A percentile compares a stretch with the other conserved stretches of the same genome.
Conservation (phyloP, 2,329 filamentous ascomycete species). For the Hypoxylon sp. region DNA sequence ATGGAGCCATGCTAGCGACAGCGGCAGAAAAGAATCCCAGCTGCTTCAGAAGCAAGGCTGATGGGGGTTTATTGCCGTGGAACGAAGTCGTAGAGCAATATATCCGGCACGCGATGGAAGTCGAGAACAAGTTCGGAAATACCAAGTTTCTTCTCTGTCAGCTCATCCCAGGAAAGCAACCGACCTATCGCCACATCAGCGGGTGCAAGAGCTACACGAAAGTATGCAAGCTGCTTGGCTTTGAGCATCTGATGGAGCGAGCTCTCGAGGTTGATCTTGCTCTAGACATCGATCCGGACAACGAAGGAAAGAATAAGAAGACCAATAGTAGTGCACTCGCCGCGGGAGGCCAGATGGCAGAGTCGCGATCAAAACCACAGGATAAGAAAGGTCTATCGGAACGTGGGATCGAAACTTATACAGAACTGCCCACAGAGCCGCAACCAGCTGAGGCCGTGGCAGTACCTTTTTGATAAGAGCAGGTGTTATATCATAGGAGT, state of each 20-base stretch:
- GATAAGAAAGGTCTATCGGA: slow-evolving; percentile 53
- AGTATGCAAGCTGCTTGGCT: slow-evolving; percentile 74
- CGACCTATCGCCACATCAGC: slow-evolving; percentile 73
- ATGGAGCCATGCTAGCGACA: slow-evolving; percentile 97
- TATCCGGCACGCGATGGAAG: slow-evolving; percentile 77
- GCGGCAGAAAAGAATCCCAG: slow-evolving; percentile 92
- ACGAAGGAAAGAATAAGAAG: slow-evolving; percentile 59
- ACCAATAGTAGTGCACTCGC: slow-evolving; percentile 61
- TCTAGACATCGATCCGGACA: slow-evolving; percentile 71
- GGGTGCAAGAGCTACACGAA: slow-evolving; percentile 79
- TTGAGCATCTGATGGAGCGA: slow-evolving; percentile 73
- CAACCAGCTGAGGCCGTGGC: slow-evolving; percentile 38
- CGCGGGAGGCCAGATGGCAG: slow-evolving; percentile 64
- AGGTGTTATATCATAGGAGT: slow-evolving; percentile 21
- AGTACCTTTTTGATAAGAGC: slow-evolving; percentile 26
- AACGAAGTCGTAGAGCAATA: slow-evolving; percentile 83
- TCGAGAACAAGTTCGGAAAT: slow-evolving; percentile 90
- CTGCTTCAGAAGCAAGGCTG: slow-evolving; percentile 79
- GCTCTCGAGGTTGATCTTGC: slow-evolving; percentile 77
- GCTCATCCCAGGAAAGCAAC: slow-evolving; percentile 85
- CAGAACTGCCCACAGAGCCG: slow-evolving; percentile 31
- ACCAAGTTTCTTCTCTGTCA: slow-evolving; percentile 92
- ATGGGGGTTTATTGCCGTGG: slow-evolving; percentile 83
- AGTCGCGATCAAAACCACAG: slow-evolving; percentile 52
- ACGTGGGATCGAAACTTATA: slow-evolving; percentile 49